Percentiles rank a stretch among this genome's conserved stretches.
Conservation (phyloP, 352 stramenopile genomes). For the Phytophthora sp. region DNA sequence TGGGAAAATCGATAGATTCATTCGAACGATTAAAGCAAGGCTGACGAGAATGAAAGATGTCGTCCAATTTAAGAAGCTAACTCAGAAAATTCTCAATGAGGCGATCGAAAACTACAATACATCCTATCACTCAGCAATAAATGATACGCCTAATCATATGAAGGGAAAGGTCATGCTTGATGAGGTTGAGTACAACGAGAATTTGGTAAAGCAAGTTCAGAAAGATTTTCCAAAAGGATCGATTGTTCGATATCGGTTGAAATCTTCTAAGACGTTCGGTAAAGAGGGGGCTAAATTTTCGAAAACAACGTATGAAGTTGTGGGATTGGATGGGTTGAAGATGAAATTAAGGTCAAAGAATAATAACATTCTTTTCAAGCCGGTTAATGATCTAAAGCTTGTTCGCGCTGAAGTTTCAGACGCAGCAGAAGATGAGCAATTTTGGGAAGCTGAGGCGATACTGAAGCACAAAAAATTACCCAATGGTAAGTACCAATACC, state of each 20-base stretch:
- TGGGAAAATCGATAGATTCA: conserved; percentile 33
- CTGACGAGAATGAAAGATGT: conserved; percentile 24
- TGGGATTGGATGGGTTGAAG: conserved; percentile 22
- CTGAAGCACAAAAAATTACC: conserved; percentile 14
- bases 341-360: conserved; percentile 24
- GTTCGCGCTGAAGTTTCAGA: conserved; percentile 12
- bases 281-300: conserved; percentile 20
- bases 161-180: conserved; percentile 6
- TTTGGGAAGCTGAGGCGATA: conserved; percentile 24
- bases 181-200: conserved; percentile 1
- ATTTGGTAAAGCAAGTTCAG: no score
- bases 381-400: conserved; percentile 17
- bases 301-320: conserved; percentile 3
- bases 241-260: conserved; percentile 14
- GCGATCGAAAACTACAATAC: conserved; percentile 20
- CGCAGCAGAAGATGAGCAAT: conserved; percentile 5
- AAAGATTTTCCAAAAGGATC: conserved; percentile 1
- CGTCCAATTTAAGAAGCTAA: conserved; percentile 13
- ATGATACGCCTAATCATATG: no score
- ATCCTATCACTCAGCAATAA: no score
- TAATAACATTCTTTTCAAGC: conserved; percentile 21
- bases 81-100: conserved; percentile 5
- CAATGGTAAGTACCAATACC: conserved; percentile 19
- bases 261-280: conserved; percentile 17
- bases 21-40: conserved; percentile 21